A percentile compares a stretch with the other conserved stretches of the same genome.
Conservation (phyloP, 177 flowering plant species). For the Vitis hybrid region DNA sequence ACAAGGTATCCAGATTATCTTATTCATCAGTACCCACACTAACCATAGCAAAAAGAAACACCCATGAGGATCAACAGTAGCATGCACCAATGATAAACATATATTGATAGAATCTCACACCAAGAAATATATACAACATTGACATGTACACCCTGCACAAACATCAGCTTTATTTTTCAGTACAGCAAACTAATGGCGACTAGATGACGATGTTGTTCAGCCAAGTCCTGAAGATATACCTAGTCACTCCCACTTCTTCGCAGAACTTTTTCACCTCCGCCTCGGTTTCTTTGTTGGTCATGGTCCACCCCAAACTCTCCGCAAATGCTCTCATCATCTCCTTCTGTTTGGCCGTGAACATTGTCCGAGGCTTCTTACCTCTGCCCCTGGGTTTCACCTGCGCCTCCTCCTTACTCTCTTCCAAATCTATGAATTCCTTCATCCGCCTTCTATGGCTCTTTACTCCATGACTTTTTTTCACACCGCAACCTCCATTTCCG, state of each 20-base stretch:
- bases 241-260: not conserved
- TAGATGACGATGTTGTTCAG: not conserved
- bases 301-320: not conserved
- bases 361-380: not conserved
- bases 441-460: not conserved
- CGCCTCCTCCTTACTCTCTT: not conserved
- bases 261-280: not conserved
- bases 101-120: not conserved
- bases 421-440: not conserved
- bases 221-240: not conserved
- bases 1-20: no score
- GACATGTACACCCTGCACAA: not conserved
- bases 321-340: not conserved
- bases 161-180: not conserved
- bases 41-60: not conserved
- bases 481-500: not conserved
- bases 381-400: not conserved
- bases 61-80: not conserved
- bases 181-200: not conserved
- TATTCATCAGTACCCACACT: not conserved
- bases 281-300: not conserved
- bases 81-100: not conserved
- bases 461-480: not conserved
- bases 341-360: not conserved
- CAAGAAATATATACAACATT: no score